These are phyloP conservation scores for Russula virescens DNA, from an alignment of 768 basidiomycete species.

Conservation along the genomic window DNA sequence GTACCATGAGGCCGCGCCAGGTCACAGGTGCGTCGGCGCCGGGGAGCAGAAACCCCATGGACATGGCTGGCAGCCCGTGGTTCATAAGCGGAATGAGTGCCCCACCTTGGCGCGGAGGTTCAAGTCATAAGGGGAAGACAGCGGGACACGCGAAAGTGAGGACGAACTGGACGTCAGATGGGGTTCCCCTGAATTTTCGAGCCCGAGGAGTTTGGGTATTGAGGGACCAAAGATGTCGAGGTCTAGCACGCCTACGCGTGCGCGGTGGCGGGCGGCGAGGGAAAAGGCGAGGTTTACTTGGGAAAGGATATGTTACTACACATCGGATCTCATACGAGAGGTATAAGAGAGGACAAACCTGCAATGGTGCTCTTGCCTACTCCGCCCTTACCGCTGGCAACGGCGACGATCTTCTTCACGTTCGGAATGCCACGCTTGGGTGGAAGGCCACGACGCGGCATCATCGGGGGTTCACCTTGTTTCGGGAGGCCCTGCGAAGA, in stretches of 20 bases:
- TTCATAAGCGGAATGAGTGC: constrained; percentile 78
- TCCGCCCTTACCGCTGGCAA: constrained; percentile 92
- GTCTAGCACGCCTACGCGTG: constrained; percentile 80
- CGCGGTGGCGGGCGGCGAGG: constrained; percentile 43
- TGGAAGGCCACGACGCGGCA: constrained; percentile 51
- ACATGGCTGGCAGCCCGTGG: constrained; percentile 91
- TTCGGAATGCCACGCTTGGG: constrained; percentile 56
- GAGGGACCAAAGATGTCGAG: constrained; percentile 96
- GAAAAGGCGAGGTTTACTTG: constrained; percentile 79
- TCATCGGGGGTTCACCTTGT: constrained; percentile 22
- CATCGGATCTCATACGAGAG: background rate
- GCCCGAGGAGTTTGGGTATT: constrained; percentile 87
- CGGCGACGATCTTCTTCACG: constrained; percentile 75
- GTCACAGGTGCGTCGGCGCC: constrained; percentile 74
- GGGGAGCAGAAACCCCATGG: constrained; percentile 92
- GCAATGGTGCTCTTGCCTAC: constrained; percentile 95
- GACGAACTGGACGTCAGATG: constrained; percentile 60
- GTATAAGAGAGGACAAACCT: constrained; percentile 41
- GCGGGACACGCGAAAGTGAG: no score
- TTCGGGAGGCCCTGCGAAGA: constrained; percentile 29
- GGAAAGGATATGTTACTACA: background rate
- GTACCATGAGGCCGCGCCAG: constrained; percentile 98
- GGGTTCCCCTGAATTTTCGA: constrained; percentile 74
- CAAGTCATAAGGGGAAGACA: background rate
- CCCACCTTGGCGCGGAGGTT: constrained; percentile 41